Percentiles rank a stretch among this genome's conserved stretches.
Conservation (phyloP, 1,284 basidiomycete genomes). For the Calocybe gambosa region DNA sequence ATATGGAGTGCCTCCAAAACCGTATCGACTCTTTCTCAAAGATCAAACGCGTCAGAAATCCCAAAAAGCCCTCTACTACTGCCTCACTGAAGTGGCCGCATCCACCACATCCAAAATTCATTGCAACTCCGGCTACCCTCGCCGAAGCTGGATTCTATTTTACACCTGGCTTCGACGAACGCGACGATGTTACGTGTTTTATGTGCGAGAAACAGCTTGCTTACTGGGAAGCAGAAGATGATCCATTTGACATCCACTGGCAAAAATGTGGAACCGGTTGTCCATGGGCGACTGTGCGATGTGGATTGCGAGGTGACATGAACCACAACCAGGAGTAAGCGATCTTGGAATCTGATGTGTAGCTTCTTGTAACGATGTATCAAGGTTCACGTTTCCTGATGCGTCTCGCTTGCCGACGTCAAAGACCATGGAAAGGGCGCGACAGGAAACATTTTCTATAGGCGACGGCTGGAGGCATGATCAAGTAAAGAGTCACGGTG, state of each 20-base stretch:
- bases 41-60: constrained; percentile 42
- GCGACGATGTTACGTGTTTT: constrained; percentile 72
- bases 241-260: constrained; percentile 76
- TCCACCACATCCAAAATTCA: constrained; percentile 35
- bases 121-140: constrained; percentile 62
- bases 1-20: constrained; percentile 51
- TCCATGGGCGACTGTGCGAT: constrained; percentile 73
- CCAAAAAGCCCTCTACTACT: constrained; percentile 34
- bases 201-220: constrained; percentile 70
- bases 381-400: constrained; percentile 50
- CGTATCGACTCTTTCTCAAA: constrained; percentile 59
- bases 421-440: constrained; percentile 60
- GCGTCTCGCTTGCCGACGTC: constrained; percentile 58
- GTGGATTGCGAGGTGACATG: constrained; percentile 52
- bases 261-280: constrained; percentile 56
- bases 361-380: constrained; percentile 1
- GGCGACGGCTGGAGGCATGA: constrained; percentile 73
- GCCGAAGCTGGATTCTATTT: constrained; percentile 83
- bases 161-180: constrained; percentile 52
- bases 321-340: constrained; percentile 52
- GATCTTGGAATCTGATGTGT: neutral
- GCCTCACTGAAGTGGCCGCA: constrained; percentile 63
- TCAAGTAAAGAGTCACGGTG: constrained; percentile 53
- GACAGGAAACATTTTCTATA: constrained; percentile 58
- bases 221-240: constrained; percentile 75